Evolutionary conservation across 495 filamentous ascomycete genomes (phyloP), one percentile per base, ranked within the genome.

Genomic region (Geoglossum glabrum): DNA sequence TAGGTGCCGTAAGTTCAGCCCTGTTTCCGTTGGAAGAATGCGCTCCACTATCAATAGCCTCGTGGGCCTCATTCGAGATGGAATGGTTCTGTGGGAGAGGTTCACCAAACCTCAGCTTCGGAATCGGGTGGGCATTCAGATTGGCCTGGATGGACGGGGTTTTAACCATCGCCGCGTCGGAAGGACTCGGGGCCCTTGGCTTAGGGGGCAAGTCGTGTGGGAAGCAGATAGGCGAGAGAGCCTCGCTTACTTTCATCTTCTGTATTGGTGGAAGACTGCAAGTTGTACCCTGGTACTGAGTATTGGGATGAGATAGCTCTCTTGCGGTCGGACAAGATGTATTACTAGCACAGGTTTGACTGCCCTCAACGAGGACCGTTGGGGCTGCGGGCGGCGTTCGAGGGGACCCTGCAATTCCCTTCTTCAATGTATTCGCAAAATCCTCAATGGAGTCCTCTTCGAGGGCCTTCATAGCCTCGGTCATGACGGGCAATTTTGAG

Each of bases 141-240:
- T 21, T 45, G 40, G 40, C 23, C 49, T 27, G 49, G 23, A 15
- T 27, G 10, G 23, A 13, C 1, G 49, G 30, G 4, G 49, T 15
- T 21, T 52, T 52, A 27, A 52, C 49, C 49, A 52, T 52, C 30
- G 49, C 49, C 25, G 49, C 49, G 17, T 52, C 49, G 49, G 49
- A 52, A 27, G 49, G 49, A 26, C 49, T 52, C 25, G 49, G 49
- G 6, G 49, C 49, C 28, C 49, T 52, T 17, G 26, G 1, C 15
- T 23, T 27, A 19, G 49, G 25, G 19, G n/a, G 21, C 7, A 15
- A 15, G 6, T 50, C 26, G 6, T 3, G 19, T 8, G 49, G 17
- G 28, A 27, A 52, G 25, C 2, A 31, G 25, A 31, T 52, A 13
- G 49, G 49, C 17, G 49, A 27, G 25, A 52, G 25, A 30, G 49